Base-by-base conservation (phyloP, 495 filamentous ascomycete species). In the Acidiella bohemica region DNA sequence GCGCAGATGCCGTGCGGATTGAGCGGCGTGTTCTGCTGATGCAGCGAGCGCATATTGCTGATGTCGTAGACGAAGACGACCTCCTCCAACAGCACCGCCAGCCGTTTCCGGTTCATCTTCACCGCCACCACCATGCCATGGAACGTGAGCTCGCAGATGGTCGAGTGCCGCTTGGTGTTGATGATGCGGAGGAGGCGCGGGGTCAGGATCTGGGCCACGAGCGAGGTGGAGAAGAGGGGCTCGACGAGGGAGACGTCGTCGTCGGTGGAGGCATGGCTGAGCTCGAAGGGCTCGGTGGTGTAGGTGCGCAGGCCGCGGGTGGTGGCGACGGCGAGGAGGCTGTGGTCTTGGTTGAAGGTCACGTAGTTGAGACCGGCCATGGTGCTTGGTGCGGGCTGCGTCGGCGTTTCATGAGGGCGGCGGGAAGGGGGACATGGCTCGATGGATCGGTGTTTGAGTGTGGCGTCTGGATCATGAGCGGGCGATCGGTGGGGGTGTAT, bases 211-310 rank as follows among this genome's bases (percentile, higher is more conserved):
- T 94, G 68, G 25, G 90, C 90, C 13, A 97, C 87, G 31, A 97
- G 71, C n/a, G 90, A 97, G 31, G 90, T 97, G 29, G 90, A 95
- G 58, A 97, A 97, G 43, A 97, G 77, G 88, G 94, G 95, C 67
- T 96, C 92, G 57, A 97, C 75, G 39, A 94, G 80, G 26, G 85
- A 79, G 32, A 95, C 84, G 56, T 95, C 88, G 13, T 84, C 85
- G 44, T 95, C 84, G 45, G 84, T 81, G 50, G 82, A 86, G 55
- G 86, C 85, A 63, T 84, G 94, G 58, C 84, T 80, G 61, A 93
- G 93, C 49, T 75, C 74, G 57, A 95, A 96, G 1, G 87, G 88
- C 42, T 96, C 92, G 27, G 87, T 94, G 48, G 84, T 86, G 61
- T 93, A 97, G 43, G 93, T 82, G 39, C 87, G 81, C 60, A 93